phyloP scores from a whole-genome alignment of 768 basidiomycete genomes.

The Pisolithus microcarpus region DNA sequence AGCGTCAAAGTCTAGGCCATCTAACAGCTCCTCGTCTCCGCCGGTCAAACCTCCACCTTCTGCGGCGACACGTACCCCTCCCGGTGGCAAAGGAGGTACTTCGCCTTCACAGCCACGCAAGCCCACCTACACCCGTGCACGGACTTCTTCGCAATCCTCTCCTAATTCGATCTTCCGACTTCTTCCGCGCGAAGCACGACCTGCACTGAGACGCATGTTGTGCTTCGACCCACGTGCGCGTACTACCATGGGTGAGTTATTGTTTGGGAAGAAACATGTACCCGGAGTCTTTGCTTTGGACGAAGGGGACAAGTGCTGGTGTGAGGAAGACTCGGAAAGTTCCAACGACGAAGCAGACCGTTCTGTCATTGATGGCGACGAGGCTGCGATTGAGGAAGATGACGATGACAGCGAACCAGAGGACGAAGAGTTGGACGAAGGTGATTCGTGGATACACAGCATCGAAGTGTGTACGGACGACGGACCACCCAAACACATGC shows the following conservation, averaged over 20 bases:
- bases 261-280: constrained; percentile 73
- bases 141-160: constrained; percentile 19
- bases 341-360: constrained; percentile 28
- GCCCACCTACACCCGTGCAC: constrained; percentile 24
- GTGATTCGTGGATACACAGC: constrained; percentile 82
- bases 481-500: constrained; percentile 48
- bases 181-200: constrained; percentile 86
- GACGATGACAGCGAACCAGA: constrained; percentile 26
- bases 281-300: constrained; percentile 51
- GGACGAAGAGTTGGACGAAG: constrained; percentile 48
- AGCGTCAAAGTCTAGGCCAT: not conserved
- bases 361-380: constrained; percentile 36
- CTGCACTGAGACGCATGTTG: constrained; percentile 89
- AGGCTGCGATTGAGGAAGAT: constrained; percentile 11
- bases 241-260: constrained; percentile 87
- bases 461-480: constrained; percentile 62
- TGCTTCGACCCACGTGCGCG: constrained; percentile 82
- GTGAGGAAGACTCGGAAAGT: constrained; percentile 34
- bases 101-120: constrained; percentile 52
- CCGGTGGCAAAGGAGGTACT: not conserved
- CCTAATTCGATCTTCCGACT: constrained; percentile 92
- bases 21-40: not conserved
- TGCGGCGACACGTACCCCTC: not conserved
- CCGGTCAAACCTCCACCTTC: not conserved
- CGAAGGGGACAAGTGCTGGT: constrained; percentile 52